Base-by-base conservation (phyloP, 2,329 filamentous ascomycete species). In the Rutstroemia sp. region DNA sequence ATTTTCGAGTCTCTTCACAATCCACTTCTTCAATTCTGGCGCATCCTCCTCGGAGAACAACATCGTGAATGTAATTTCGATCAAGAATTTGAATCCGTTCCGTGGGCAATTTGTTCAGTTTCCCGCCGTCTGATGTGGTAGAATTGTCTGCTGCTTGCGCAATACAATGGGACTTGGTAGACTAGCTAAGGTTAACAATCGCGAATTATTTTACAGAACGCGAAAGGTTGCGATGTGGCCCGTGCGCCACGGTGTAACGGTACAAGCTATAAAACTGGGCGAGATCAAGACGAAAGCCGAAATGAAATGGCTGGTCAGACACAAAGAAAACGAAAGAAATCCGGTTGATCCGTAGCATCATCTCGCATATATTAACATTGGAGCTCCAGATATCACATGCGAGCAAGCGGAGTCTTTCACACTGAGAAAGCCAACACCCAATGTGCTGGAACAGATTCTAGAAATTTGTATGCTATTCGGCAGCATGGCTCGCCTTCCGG, bases 1-100 rank as follows among this genome's bases (percentile, higher is more conserved):
- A 67, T 87, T 83, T 68, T 89, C 87, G 53, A 92, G 80, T 60
- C 87, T 82, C 72, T 86, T 86, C 60, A 91, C 82, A 60, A 92
- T 83, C 88, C 88, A 92, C 58, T 79, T 76, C 75, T 89, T 91
- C 54, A 94, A 76, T 59, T 80, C 73, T 55, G 79, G 73, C 70
- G 78, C 75, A 70, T 87, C 81, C 64, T 79, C 77, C 66, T 86
- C 82, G 46, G 78, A 71, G 65, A 86, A 86, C 63, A 86, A 67
- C 82, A 86, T 86, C 55, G 64, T 73, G 60, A 34, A 2, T 34
- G 3, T 3, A 17, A 36, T n/a, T 36, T 12, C 8, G 23, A 21
- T 42, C 30, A 12, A 12, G 4, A 12, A 12, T 34, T 10, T 12
- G 9, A 12, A 12, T 9, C 12, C 30, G 30, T 12, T 12, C 30